Base-by-base conservation (phyloP, 2,329 filamentous ascomycete species). In the Emmonsiellopsis sp. region DNA sequence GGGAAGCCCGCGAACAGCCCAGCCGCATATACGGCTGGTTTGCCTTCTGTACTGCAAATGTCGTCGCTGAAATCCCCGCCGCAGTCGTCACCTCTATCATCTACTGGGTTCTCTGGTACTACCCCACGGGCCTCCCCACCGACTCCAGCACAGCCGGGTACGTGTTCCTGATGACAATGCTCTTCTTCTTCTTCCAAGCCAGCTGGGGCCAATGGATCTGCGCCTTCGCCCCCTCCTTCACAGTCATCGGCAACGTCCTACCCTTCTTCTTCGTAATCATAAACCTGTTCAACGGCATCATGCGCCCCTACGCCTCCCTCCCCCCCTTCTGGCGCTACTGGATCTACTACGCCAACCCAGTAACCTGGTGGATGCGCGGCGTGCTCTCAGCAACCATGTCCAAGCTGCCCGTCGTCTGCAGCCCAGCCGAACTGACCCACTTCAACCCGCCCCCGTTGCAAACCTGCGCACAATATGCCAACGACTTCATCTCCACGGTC, bases 131-230 rank as follows among this genome's bases (percentile, higher is more conserved):
- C 0, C 73, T 91, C 1, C 85, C 87, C 0, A 77, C 76, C 0
- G 80, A 86, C 56, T 79, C 80, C 35, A 76, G 77, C 1, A 80
- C 80, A 0, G 80, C 86, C 0, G 88, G 87, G 10, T 92, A 91
- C 66, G 80, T 85, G 13, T 92, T 86, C 72, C 71, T 92, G 30
- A 90, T 93, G 85, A 81, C 80, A 0, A 72, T 91, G 63, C 76
- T 92, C 0, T 90, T 90, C 72, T 89, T 83, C 73, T 68, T 91
- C 7, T 91, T 90, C 76, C 80, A 84, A 66, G 79, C 79, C 34
- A 83, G 77, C 59, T 91, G 84, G 87, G 89, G 86, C 16, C 87
- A 90, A 66, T 92, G 86, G 86, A 89, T 93, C 60, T 87, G 84
- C 58, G 87, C 89, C 0, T 90, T 90, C 67, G 86, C 87, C 0